A percentile compares a stretch with the other conserved stretches of the same genome.
phyloP scores from a whole-genome alignment of 2,329 filamentous ascomycete species.

The Periglandula ipomoeae region DNA sequence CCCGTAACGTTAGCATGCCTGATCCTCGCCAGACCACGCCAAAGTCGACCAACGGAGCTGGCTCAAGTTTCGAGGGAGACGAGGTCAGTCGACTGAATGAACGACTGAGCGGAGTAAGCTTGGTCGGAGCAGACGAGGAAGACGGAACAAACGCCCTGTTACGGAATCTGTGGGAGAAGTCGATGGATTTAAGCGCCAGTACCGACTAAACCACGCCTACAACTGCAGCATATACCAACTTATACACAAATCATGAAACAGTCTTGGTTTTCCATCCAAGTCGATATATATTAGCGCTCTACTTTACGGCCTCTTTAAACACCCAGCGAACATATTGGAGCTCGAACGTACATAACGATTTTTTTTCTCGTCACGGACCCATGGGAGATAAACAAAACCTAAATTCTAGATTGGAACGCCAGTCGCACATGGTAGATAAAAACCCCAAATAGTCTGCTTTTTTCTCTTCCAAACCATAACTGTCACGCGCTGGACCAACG shows the following conservation, averaged over 20 bases:
- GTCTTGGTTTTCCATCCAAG: not conserved
- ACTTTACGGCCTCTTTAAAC: too few species aligned
- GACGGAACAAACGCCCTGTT: slow-evolving; percentile 42
- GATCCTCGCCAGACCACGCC: slow-evolving; percentile 22
- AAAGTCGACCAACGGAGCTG: slow-evolving; percentile 26
- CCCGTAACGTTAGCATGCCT: slow-evolving; percentile 30
- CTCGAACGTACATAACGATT: not conserved
- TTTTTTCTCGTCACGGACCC: not conserved
- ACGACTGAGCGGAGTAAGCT: slow-evolving; percentile 39
- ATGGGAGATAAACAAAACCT: too few species aligned
- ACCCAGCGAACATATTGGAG: too few species aligned
- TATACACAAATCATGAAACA: not conserved
- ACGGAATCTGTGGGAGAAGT: slow-evolving; percentile 54
- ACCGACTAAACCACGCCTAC: slow-evolving; percentile 12
- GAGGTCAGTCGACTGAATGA: slow-evolving; percentile 32
- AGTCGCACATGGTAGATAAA: not conserved
- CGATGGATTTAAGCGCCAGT: slow-evolving; percentile 47
- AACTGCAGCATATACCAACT: not conserved
- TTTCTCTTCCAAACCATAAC: too few species aligned
- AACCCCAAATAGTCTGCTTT: too few species aligned
- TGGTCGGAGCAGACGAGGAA: slow-evolving; percentile 39
- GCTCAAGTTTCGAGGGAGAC: slow-evolving; percentile 37
- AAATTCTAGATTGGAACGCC: not conserved
- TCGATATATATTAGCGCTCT: too few species aligned
- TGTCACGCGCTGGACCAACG: too few species aligned